A percentile compares a stretch with the other conserved stretches of the same genome.
Evolutionary conservation across 495 filamentous ascomycete species (phyloP).

Genomic region (Chaetomium tenue): DNA sequence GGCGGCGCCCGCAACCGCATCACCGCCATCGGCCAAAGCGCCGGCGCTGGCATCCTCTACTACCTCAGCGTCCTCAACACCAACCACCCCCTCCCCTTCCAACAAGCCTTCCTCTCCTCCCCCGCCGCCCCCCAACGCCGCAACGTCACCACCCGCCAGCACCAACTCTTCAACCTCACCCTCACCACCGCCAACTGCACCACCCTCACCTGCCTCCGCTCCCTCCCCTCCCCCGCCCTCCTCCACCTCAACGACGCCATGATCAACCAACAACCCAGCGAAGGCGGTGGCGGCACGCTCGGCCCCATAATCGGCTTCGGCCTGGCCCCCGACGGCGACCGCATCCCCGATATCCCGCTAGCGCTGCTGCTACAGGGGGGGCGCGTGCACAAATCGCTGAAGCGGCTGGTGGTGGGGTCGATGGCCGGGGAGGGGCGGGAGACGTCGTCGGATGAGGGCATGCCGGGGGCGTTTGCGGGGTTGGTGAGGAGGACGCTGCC

Average conservation of each 20-base stretch:
- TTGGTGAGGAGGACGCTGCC: conserved; percentile 10
- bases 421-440: background rate
- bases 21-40: conserved; percentile 17
- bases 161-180: background rate
- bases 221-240: background rate
- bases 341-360: conserved; percentile 13
- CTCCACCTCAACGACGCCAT: conserved; percentile 4
- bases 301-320: conserved; percentile 15
- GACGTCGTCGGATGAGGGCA: background rate
- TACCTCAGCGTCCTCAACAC: conserved; percentile 8
- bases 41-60: conserved; percentile 15
- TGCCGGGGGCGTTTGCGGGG: conserved; percentile 8
- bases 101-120: conserved; percentile 8
- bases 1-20: conserved; percentile 11
- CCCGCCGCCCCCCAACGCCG: background rate
- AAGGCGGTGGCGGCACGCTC: conserved; percentile 11
- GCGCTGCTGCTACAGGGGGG: conserved; percentile 14
- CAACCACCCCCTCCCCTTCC: conserved; percentile 12
- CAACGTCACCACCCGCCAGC: background rate
- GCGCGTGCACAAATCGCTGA: conserved; percentile 4
- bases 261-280: conserved; percentile 1
- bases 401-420: background rate
- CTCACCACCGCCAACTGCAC: conserved; percentile 17
- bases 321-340: conserved; percentile 7
- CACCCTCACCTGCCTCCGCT: background rate